phyloP scores from a whole-genome alignment of 345 rosid species.

The Orychophragmus violaceus region DNA sequence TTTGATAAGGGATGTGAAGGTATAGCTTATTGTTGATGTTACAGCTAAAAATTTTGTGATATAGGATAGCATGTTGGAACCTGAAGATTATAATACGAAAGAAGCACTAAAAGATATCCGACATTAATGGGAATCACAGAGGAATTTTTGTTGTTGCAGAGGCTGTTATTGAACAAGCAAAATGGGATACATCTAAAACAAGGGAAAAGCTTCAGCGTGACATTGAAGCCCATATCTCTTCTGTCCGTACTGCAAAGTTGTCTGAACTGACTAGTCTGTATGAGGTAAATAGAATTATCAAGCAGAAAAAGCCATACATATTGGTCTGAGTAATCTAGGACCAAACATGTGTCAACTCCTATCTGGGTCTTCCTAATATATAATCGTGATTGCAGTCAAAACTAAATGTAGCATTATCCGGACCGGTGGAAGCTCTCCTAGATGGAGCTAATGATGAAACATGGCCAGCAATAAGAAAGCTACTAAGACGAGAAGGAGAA shows the following conservation, averaged over 20 bases:
- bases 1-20: slow-evolving; percentile 82
- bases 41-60: not conserved
- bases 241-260: slow-evolving; percentile 74
- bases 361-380: slow-evolving; percentile 11
- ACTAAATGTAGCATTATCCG: slow-evolving; percentile 64
- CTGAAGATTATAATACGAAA: slow-evolving; percentile 8
- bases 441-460: slow-evolving; percentile 83
- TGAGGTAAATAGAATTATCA: slow-evolving; percentile 47
- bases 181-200: slow-evolving; percentile 80
- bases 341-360: slow-evolving; percentile 8
- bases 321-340: slow-evolving; percentile 1
- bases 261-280: slow-evolving; percentile 65
- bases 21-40: slow-evolving; percentile 19
- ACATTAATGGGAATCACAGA: not conserved
- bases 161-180: slow-evolving; percentile 78
- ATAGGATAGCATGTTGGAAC: not conserved
- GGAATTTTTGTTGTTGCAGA: slow-evolving; percentile 44
- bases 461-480: slow-evolving; percentile 85
- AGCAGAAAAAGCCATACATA: slow-evolving; percentile 1
- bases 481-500: slow-evolving; percentile 58
- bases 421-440: slow-evolving; percentile 86
- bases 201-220: slow-evolving; percentile 81
- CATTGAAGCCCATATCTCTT: slow-evolving; percentile 74
- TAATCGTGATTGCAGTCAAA: slow-evolving; percentile 51
- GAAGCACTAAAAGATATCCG: not conserved